Percentiles rank a stretch among this genome's conserved stretches.
phyloP scores from a whole-genome alignment of 2,329 filamentous ascomycete genomes.

The Verticillium dahliae region DNA sequence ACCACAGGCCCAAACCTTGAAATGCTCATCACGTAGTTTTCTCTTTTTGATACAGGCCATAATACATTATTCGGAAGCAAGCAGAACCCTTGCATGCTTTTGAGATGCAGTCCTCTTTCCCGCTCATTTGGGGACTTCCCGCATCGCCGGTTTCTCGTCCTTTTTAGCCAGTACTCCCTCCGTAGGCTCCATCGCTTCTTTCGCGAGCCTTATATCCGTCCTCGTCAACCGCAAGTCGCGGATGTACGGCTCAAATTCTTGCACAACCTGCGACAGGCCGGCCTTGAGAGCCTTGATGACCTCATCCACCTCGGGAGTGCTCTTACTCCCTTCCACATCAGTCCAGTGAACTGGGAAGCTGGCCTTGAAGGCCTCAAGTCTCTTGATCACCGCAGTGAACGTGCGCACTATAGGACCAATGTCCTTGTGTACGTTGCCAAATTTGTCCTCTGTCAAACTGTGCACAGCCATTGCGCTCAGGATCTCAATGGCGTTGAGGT shows the following conservation, averaged over 20 bases:
- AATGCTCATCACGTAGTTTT: background rate
- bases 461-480: constrained; percentile 63
- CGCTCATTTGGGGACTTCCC: constrained; percentile 12
- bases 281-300: constrained; percentile 59
- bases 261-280: constrained; percentile 59
- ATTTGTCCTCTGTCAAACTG: constrained; percentile 74
- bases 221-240: constrained; percentile 62
- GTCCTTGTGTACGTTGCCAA: constrained; percentile 79
- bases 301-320: constrained; percentile 62
- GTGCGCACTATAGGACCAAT: constrained; percentile 68
- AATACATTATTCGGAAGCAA: background rate
- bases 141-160: constrained; percentile 19
- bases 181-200: constrained; percentile 45
- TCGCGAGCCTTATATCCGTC: constrained; percentile 67
- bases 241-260: constrained; percentile 69
- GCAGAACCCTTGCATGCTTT: background rate
- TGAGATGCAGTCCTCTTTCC: background rate
- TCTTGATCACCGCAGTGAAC: constrained; percentile 61
- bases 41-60: background rate
- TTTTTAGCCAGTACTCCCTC: constrained; percentile 13
- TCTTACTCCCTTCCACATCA: constrained; percentile 54
- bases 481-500: constrained; percentile 65
- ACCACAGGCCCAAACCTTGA: background rate
- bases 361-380: constrained; percentile 61
- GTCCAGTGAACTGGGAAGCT: constrained; percentile 68